These are phyloP conservation scores for Alternaria arborescens DNA, from an alignment of 2,329 filamentous ascomycete genomes.

Conservation along the genomic window DNA sequence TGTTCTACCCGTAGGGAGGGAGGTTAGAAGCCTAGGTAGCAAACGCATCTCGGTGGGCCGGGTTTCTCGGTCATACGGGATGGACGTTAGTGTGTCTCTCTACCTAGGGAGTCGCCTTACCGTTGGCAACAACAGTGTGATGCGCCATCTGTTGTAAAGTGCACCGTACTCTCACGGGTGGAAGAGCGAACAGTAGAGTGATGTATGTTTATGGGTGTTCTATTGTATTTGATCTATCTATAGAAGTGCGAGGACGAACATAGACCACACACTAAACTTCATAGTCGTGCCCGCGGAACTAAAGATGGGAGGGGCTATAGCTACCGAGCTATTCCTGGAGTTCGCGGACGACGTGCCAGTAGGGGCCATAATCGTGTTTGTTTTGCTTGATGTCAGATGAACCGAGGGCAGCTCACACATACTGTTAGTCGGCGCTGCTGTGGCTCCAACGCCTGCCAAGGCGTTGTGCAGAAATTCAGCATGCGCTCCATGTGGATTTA, in stretches of 20 bases:
- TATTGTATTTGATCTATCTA: conserved; percentile 1
- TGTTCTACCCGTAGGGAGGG: too few species aligned
- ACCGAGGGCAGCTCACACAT: background rate
- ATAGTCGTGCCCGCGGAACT: background rate
- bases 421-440: background rate
- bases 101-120: background rate
- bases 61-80: too few species aligned
- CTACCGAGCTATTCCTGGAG: background rate
- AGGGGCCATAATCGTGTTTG: background rate
- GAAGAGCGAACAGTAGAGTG: background rate
- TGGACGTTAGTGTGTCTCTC: too few species aligned
- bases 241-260: background rate
- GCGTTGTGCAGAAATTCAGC: conserved; percentile 20
- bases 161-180: background rate
- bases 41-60: too few species aligned
- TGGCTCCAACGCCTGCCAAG: background rate
- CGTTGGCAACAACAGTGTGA: background rate
- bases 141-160: background rate
- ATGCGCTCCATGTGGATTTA: conserved; percentile 17
- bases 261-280: background rate
- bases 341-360: background rate
- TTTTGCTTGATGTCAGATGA: background rate
- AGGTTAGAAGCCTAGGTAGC: background rate
- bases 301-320: background rate
- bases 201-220: background rate